A percentile compares a stretch with the other conserved stretches of the same genome.
Evolutionary conservation across 2,329 filamentous ascomycete species (phyloP).

Genomic region (Stromatinia cepivora): DNA sequence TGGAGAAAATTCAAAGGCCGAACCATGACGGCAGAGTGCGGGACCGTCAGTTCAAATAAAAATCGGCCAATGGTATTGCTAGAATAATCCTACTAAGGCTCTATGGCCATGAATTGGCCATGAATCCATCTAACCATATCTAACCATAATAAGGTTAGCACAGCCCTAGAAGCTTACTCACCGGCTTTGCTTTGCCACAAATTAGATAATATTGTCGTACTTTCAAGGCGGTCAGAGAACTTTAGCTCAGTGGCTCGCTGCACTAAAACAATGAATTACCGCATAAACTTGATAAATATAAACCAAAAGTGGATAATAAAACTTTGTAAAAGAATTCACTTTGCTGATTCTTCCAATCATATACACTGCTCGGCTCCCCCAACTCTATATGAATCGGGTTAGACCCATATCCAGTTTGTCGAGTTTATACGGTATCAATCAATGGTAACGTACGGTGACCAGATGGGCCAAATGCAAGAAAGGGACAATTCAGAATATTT

Average conservation of each 20-base stretch:
- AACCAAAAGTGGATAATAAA: too few relatives aligned
- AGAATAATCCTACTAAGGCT: neutral
- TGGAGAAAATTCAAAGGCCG: conserved; percentile 8
- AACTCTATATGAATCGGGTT: too few relatives aligned
- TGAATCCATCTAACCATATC: neutral
- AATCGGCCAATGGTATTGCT: neutral
- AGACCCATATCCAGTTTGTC: too few relatives aligned
- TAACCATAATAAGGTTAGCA: neutral
- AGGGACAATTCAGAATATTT: neutral
- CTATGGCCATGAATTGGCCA: neutral
- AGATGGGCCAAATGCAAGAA: neutral
- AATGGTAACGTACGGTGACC: neutral
- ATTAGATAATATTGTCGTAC: neutral
- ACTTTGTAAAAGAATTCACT: too few relatives aligned
- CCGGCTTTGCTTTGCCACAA: neutral
- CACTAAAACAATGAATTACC: too few relatives aligned
- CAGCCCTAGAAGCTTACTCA: neutral
- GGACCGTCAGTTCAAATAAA: neutral
- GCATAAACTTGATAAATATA: too few relatives aligned
- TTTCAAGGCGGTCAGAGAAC: neutral
- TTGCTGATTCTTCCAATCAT: too few relatives aligned
- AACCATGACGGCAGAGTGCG: conserved; percentile 10
- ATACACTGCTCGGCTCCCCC: too few relatives aligned
- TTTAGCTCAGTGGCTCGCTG: too few relatives aligned
- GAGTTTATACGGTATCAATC: neutral